Evolutionary conservation across 23 red algal genomes (phyloP), one percentile per base, ranked within the genome.

Genomic region (Gracilariopsis chorda): DNA sequence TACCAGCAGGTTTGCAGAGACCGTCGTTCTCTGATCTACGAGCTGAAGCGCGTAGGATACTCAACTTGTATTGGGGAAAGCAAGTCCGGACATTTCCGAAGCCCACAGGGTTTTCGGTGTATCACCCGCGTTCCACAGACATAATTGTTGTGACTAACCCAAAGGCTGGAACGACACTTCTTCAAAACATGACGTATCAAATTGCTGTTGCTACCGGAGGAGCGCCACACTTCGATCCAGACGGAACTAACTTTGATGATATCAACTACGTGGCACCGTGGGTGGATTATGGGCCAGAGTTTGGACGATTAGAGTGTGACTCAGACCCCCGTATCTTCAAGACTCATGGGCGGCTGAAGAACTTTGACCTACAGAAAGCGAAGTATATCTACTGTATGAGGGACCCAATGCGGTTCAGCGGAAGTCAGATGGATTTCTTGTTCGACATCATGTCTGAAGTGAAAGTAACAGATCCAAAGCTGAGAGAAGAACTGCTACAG

Each of bases 131-230:
- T 25, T 49, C 77, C 11, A 30, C 37, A 14, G 83, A 87, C 44
- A 42, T 87, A 32, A 51, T 87, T 28, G 74, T 87, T 17, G 68
- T 63, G 20, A 87, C 83, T 2, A 67, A 55, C 44, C 83, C 83
- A 29, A 87, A 87, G 46, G 24, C 83, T 12, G 83, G 83, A 11
- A 87, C 83, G 10, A 87, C 83, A 8, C 83, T 87, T 6, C 44
- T 87, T 9, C 83, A 87, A 53, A 28, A 87, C 48, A 1, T 87
- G 13, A 20, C 29, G 45, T 87, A 87, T 52, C 61, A 70, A 46
- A 39, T 87, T 23, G 63, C 52, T 6, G 59, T 70, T 7, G 60
- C 61, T 1, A 68, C 83, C 8, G 83, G 83, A 43, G 83, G 83
- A 27, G 60, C 60, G 4, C 83, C 83, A 17, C 6, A 10, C 7